A percentile compares a stretch with the other conserved stretches of the same genome.
These are phyloP conservation scores for Cryptococcus floricola DNA, from an alignment of 1,284 basidiomycete species.

Conservation along the genomic window DNA sequence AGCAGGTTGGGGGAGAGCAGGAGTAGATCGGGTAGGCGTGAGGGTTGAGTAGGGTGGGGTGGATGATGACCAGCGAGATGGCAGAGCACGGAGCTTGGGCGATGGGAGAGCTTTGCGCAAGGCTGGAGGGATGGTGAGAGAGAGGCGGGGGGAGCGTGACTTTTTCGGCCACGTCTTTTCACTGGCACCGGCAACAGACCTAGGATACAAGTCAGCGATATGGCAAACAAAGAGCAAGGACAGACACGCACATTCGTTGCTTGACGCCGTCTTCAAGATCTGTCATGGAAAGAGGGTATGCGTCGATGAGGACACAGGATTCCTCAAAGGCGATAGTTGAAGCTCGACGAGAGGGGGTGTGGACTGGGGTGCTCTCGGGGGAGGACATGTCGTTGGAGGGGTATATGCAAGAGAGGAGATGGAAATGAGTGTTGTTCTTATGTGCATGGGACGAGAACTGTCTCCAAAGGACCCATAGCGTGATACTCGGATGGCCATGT, in stretches of 20 bases:
- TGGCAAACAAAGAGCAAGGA: background rate
- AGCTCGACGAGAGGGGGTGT: background rate
- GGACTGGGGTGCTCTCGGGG: background rate
- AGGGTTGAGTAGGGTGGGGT: background rate
- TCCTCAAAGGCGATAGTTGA: background rate
- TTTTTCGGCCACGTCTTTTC: background rate
- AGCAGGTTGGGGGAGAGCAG: background rate
- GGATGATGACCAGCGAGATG: background rate
- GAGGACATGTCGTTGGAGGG: no score
- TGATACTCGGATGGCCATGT: no score
- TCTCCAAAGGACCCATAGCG: no score
- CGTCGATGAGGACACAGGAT: background rate
- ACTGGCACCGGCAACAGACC: background rate
- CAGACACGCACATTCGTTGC: background rate
- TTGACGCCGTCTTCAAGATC: background rate
- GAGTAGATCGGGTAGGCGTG: background rate
- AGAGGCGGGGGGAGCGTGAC: background rate
- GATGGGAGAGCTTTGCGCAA: background rate
- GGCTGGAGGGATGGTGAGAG: background rate
- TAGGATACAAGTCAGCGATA: background rate
- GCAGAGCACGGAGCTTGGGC: background rate
- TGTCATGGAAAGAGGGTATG: background rate
- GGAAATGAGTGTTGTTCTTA: no score
- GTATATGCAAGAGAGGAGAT: no score
- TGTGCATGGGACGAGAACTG: no score